phyloP scores from a whole-genome alignment of 2,329 filamentous ascomycete species.

The Diaporthe amygdali region DNA sequence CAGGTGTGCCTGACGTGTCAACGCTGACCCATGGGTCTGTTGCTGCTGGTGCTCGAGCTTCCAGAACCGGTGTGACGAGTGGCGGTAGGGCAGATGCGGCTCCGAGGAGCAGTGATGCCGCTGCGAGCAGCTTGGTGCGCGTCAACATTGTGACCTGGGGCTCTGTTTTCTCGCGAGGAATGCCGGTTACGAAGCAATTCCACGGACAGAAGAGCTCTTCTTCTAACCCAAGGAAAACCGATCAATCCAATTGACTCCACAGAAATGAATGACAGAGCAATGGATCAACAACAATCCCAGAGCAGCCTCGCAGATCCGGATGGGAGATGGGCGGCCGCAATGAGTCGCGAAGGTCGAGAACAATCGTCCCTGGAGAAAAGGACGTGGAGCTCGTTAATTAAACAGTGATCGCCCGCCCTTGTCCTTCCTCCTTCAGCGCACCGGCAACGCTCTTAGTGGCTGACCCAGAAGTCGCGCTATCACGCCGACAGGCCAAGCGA shows the following conservation, averaged over 20 bases:
- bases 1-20: slow-evolving; percentile 50
- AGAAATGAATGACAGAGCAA: slow-evolving; percentile 9
- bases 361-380: background rate
- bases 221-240: background rate
- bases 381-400: slow-evolving; percentile 7
- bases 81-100: slow-evolving; percentile 12
- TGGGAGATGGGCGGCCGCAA: background rate
- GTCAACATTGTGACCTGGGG: background rate
- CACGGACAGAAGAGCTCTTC: background rate
- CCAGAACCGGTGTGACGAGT: slow-evolving; percentile 12
- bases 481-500: background rate
- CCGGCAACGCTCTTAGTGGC: background rate
- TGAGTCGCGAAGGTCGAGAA: slow-evolving; percentile 5
- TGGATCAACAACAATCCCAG: background rate
- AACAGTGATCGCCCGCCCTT: background rate
- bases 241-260: background rate
- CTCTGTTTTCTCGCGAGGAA: background rate
- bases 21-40: slow-evolving; percentile 59
- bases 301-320: background rate
- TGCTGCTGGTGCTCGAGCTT: slow-evolving; percentile 8
- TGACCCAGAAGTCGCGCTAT: slow-evolving; percentile 12
- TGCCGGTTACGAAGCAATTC: background rate
- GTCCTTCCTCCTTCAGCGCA: background rate
- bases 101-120: slow-evolving; percentile 10
- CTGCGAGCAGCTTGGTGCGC: slow-evolving; percentile 17